Evolutionary conservation across 441 rosid species (phyloP).

Genomic region (Iberis amara): DNA sequence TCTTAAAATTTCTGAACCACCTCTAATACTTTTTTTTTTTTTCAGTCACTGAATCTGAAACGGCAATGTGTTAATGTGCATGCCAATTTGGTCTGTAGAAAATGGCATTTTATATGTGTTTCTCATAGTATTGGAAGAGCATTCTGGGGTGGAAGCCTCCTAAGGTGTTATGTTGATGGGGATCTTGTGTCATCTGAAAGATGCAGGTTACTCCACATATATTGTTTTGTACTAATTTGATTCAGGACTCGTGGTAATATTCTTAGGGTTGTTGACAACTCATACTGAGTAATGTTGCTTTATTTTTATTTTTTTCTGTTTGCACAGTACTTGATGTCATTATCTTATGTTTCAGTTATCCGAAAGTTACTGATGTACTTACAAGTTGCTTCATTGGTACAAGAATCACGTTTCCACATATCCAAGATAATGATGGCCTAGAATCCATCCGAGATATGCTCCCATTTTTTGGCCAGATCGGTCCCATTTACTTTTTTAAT

Average conservation of each 20-base stretch:
- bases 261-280: conserved; percentile 12
- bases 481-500: conserved; percentile 84
- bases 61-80: conserved; percentile 65
- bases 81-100: conserved; percentile 59
- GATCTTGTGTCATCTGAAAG: conserved; percentile 86
- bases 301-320: background rate
- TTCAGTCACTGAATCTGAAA: conserved; percentile 79
- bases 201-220: conserved; percentile 67
- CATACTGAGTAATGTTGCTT: conserved; percentile 18
- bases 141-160: conserved; percentile 92
- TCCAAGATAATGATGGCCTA: conserved; percentile 51
- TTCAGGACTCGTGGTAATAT: conserved; percentile 12
- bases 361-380: conserved; percentile 79
- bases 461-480: conserved; percentile 93
- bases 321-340: conserved; percentile 17
- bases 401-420: conserved; percentile 48
- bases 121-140: conserved; percentile 95
- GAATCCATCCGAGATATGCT: conserved; percentile 47
- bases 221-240: background rate
- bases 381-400: conserved; percentile 79
- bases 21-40: conserved; percentile 28
- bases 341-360: conserved; percentile 57
- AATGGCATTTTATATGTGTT: conserved; percentile 93
- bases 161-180: conserved; percentile 88
- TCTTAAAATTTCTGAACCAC: conserved; percentile 17